Base-by-base conservation (phyloP, 306 rosid species). In the Pachyrhizus erosus region DNA sequence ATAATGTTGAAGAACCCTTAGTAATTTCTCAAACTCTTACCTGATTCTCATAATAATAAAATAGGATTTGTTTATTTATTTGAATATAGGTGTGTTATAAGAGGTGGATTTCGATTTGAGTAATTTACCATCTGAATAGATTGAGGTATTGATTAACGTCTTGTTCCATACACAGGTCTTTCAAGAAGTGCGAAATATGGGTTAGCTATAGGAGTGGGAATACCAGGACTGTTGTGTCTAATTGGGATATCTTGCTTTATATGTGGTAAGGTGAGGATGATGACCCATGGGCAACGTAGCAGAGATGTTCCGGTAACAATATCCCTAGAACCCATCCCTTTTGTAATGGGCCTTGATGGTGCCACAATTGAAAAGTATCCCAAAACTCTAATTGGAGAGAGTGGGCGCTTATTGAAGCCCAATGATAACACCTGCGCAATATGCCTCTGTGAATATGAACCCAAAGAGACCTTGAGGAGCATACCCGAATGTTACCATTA, bases 401-500 rank as follows among this genome's bases (percentile, higher is more conserved):
- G 97, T 9, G 75, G 87, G 13, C 84, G 97, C 24, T 66, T 92
- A 18, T 94, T 97, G 14, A 94, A 89, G 84, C 83, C 92, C 34
- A 84, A 18, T 23, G 93, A 92, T 57, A 90, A 76, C 34, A 91
- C 84, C 0, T 94, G 98, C 65, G 81, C 98, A 0, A 94, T 94
- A 3, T 94, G 97, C 46, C 52, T 94, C 14, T 84, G 86, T 0
- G 98, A 94, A 67, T 94, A 94, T 60, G 81, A 94, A 39, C 83
- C 97, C 17, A 91, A 89, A 55, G 97, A 94, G 37, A 81, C 83
- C 0, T 49, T 94, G 51, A 84, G 97, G 80, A 91, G 91, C 13
- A 94, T 94, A 21, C 98, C 98, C 0, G 91, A 92, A 15, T 94
- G 97, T 62, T 80, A 64, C 39, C 98, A 92, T 70, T 94, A 89